Evolutionary conservation across 306 rosid species (phyloP), one percentile per base, ranked within the genome.

Genomic region (Fragaria vesca): DNA sequence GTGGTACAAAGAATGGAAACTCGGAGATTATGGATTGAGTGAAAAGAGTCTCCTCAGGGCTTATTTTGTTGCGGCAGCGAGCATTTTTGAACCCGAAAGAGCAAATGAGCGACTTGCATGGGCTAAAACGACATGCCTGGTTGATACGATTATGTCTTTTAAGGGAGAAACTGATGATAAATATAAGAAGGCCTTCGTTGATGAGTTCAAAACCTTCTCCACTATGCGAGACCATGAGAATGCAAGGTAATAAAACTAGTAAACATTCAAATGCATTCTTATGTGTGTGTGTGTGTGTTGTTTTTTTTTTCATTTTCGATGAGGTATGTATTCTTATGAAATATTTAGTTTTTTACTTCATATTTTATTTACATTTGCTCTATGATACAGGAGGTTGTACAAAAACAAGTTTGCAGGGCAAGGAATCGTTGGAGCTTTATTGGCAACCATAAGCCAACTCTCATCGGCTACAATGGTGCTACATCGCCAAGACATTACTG

Each of bases 21-120:
- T 95, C 36, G 81, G 55, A 74, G 96, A 90, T 15, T 85, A 79
- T 80, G 98, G 97, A 81, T 70, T 86, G 68, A 87, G 89, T 80
- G 83, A 79, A 85, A 87, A 78, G 28, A 71, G 71, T 45, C 93
- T 93, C 51, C 82, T 95, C 6, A 66, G 85, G 63, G 85, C 93
- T 3, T 95, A 93, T 81, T 95, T 87, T 89, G 57, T 93, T 30
- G 96, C 96, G 4, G 85, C 92, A 36, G 87, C 91, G 7, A 88
- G 63, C 77, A 90, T 95, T 43, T 95, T 79, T 74, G 99, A 95
- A 67, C 86, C 97, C 3, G 93, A 91, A 54, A 88, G 84, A 60
- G 92, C 87, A 0, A 86, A 65, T 12, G 96, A 90, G 74, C 81
- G 99, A 38, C 69, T 88, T 69, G 94, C 96, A 12, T 95, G 99